Base-by-base conservation (phyloP, 257 asterid genomes). In the Marsdenia floribunda region DNA sequence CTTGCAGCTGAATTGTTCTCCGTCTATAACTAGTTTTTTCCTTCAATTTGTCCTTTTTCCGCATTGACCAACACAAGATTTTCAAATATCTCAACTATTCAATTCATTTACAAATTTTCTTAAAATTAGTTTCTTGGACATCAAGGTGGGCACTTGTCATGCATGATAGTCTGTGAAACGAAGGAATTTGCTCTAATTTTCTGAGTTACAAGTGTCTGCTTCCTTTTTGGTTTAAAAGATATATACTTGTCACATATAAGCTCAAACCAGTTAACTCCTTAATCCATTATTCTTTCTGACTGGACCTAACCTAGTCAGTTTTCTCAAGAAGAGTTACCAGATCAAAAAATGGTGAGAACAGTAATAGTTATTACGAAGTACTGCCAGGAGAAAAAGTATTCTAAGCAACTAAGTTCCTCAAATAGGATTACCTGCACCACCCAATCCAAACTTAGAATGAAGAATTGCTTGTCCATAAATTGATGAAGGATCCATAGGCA, bases 401-500 rank as follows among this genome's bases (percentile, higher is more conserved):
- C 19, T 5, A 33, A 16, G 33, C 21, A 33, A 63, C 26, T 12
- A 37, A 16, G 26, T 11, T 26, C 14, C 55, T 18, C 75, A 6
- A 14, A 6, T 4, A 72, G 26, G 26, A 33, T 68, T 87, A 94
- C 99, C 99, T 87, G 93, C 89, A 79, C 96, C 93, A 60, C 96
- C 93, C 70, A 94, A 82, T 80, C 99, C 99, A 77, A 97, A 89
- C 82, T 94, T 94, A 38, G 98, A 88, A 78, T 90, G 99, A 55
- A 92, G 96, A 82, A 94, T 92, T 13, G 97, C 91, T 81, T 92
- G 98, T 60, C 97, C 98, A 80, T 94, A 94, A 52, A 92, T 86
- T 2, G 99, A 94, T 58, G 97, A 89, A 55, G 97, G 96, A 79
- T 94, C 98, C 96, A 92, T 83, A 24, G 96, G 88, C 78, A 89